These are phyloP conservation scores for Zea luxurians DNA, from an alignment of 176 grass and related monocot species.

Conservation along the genomic window DNA sequence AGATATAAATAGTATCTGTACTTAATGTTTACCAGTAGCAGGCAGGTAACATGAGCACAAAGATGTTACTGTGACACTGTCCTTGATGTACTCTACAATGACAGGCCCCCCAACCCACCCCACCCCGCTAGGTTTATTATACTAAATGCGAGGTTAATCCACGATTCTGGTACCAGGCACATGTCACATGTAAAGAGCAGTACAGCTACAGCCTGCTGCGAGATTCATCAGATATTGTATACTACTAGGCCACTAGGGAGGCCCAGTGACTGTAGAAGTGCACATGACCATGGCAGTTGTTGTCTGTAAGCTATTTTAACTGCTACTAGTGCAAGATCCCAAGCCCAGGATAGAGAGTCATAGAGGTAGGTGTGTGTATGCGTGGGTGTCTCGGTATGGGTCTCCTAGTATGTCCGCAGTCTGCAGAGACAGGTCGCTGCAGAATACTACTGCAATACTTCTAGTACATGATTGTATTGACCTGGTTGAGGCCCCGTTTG, in stretches of 20 bases:
- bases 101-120: background rate
- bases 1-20: slow-evolving; percentile 30
- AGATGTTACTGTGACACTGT: slow-evolving; percentile 3
- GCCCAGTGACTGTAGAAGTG: slow-evolving; percentile 13
- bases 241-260: background rate
- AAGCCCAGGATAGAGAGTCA: background rate
- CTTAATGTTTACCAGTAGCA: slow-evolving; percentile 26
- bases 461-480: too few species aligned
- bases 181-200: slow-evolving; percentile 36
- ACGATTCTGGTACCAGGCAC: slow-evolving; percentile 32
- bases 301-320: slow-evolving; percentile 25
- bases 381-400: background rate
- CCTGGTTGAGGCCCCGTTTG: too few species aligned
- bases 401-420: background rate
- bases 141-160: slow-evolving; percentile 34
- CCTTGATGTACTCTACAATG: background rate
- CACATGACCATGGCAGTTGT: slow-evolving; percentile 35
- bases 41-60: background rate
- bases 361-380: background rate
- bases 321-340: slow-evolving; percentile 30
- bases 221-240: slow-evolving; percentile 16
- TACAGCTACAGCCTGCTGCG: slow-evolving; percentile 32
- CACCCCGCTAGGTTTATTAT: slow-evolving; percentile 25
- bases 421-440: background rate
- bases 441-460: background rate